phyloP scores from a whole-genome alignment of 305 asterid genomes.

The Fraxinus greggii region DNA sequence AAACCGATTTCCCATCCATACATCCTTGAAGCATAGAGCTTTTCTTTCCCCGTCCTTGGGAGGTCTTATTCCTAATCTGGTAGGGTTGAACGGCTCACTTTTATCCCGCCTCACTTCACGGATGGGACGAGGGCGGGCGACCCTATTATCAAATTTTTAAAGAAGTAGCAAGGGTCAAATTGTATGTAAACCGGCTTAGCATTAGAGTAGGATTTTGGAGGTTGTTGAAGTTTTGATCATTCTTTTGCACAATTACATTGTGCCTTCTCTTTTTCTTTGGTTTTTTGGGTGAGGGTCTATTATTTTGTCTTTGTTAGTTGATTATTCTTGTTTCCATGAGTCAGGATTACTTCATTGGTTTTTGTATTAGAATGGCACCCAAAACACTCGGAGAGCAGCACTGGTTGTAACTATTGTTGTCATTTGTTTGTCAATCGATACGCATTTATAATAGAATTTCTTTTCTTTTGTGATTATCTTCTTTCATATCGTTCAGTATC shows the following conservation, averaged over 20 bases:
- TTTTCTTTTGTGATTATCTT: neutral
- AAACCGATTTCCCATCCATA: slow-evolving; percentile 19
- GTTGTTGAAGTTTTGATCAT: slow-evolving; percentile 50
- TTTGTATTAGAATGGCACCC: slow-evolving; percentile 36
- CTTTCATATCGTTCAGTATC: neutral
- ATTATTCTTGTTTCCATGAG: slow-evolving; percentile 32
- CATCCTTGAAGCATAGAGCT: slow-evolving; percentile 17
- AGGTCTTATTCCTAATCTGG: neutral
- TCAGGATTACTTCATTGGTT: slow-evolving; percentile 32
- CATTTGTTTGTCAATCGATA: slow-evolving; percentile 33
- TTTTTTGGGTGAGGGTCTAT: slow-evolving; percentile 15
- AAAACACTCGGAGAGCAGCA: slow-evolving; percentile 16
- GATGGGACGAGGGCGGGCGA: slow-evolving; percentile 57
- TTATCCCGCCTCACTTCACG: neutral
- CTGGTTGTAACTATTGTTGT: slow-evolving; percentile 33
- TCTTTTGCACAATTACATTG: slow-evolving; percentile 58
- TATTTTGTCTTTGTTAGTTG: slow-evolving; percentile 1
- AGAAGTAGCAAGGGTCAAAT: slow-evolving; percentile 37
- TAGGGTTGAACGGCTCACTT: neutral
- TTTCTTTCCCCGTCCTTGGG: neutral
- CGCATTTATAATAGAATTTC: slow-evolving; percentile 24
- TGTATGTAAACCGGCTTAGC: slow-evolving; percentile 37
- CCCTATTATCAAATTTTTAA: neutral
- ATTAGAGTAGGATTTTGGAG: slow-evolving; percentile 41
- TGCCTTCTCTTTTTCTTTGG: slow-evolving; percentile 37